phyloP scores from a whole-genome alignment of 2,329 filamentous ascomycete species.

The Neopestalotiopsis rosae region DNA sequence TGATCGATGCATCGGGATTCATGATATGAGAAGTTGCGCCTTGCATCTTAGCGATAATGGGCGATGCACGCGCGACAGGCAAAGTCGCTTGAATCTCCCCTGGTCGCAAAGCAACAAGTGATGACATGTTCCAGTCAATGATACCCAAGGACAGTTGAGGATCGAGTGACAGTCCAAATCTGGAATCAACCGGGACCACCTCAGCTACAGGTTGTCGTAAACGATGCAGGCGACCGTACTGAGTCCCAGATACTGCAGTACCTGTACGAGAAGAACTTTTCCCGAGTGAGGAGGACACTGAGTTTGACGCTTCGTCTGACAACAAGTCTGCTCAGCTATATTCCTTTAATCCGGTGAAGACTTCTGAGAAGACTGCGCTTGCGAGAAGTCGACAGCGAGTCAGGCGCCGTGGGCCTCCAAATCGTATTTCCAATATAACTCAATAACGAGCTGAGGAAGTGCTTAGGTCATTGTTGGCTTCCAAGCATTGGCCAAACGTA shows the following conservation, averaged over 20 bases:
- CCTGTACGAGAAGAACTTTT: not conserved
- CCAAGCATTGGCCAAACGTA: not conserved
- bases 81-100: constrained; percentile 44
- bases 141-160: not conserved
- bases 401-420: not conserved
- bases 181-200: not conserved
- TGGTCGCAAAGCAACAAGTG: constrained; percentile 44
- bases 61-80: constrained; percentile 44
- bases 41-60: constrained; percentile 48
- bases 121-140: constrained; percentile 46
- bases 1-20: constrained; percentile 47
- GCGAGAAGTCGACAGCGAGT: constrained; percentile 16
- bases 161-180: not conserved
- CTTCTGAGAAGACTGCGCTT: constrained; percentile 12
- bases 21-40: constrained; percentile 45
- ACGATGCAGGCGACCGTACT: not conserved
- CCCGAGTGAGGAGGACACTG: not conserved
- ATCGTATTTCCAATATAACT: not conserved
- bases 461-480: not conserved
- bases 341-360: too few species aligned
- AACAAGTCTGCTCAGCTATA: too few species aligned
- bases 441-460: not conserved
- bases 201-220: not conserved
- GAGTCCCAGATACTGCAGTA: not conserved
- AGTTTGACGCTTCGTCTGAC: not conserved